Percentiles rank a stretch among this genome's conserved stretches.
phyloP scores from a whole-genome alignment of 306 rosid species.

The Hylodesmum podocarpum region DNA sequence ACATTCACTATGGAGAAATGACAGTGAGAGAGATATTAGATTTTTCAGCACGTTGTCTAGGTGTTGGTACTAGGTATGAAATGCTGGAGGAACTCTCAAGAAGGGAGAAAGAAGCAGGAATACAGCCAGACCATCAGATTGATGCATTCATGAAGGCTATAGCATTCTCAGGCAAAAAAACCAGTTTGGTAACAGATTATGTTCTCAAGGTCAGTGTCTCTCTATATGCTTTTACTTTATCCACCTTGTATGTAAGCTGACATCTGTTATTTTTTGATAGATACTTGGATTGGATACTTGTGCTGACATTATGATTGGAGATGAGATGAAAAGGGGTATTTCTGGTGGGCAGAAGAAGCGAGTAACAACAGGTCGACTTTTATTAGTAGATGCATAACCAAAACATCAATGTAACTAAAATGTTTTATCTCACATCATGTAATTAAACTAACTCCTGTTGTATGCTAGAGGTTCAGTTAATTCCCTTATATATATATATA shows the following conservation, averaged over 20 bases:
- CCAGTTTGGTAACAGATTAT: slow-evolving; percentile 56
- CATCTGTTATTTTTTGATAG: too few relatives aligned
- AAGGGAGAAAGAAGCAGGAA: slow-evolving; percentile 50
- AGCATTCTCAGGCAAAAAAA: slow-evolving; percentile 49
- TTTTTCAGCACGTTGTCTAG: slow-evolving; percentile 60
- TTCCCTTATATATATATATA: background rate
- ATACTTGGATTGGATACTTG: slow-evolving; percentile 49
- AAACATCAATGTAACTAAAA: background rate
- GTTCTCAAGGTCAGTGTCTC: slow-evolving; percentile 33
- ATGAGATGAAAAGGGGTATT: slow-evolving; percentile 45
- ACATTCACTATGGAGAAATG: slow-evolving; percentile 58
- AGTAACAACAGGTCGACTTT: slow-evolving; percentile 41
- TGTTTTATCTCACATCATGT: background rate
- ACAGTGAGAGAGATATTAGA: slow-evolving; percentile 64
- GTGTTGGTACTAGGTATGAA: slow-evolving; percentile 58
- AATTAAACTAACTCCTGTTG: background rate
- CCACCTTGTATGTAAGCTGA: too few relatives aligned
- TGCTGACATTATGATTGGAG: slow-evolving; percentile 44
- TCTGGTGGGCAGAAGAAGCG: slow-evolving; percentile 58
- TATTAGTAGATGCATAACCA: background rate
- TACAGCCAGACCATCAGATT: slow-evolving; percentile 58
- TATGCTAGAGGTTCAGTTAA: background rate
- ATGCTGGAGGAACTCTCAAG: slow-evolving; percentile 52
- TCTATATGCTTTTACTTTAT: background rate
- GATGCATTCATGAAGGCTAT: slow-evolving; percentile 68